Evolutionary conservation across 805 yeast genomes (phyloP), one percentile per base, ranked within the genome.

Genomic region (Peterozyma toletana): DNA sequence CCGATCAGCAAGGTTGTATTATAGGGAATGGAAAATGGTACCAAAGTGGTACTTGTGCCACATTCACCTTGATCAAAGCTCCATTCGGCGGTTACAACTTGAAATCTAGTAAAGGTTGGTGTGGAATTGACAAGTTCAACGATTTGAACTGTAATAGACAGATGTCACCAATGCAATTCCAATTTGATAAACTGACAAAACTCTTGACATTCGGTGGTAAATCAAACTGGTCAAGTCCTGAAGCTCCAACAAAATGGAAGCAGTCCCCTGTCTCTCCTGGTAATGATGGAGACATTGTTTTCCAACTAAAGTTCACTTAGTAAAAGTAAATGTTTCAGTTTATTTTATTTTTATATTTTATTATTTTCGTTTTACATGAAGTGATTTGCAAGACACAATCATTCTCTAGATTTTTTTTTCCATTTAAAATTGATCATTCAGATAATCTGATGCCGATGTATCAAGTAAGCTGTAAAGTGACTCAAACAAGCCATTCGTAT

Each of bases 21-120:
- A 91, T 90, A 55, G 77, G 85, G 48, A 85, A 78, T 55, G 99
- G 99, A 3, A 75, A 78, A 51, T 90, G 95, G 93, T 86, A 83
- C 63, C 58, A 73, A 4, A 69, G 72, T 14, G 96, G 96, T 1
- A 78, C 93, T 0, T 91, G 97, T 62, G 98, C 96, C 4, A 78
- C 83, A 5, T 90, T 71, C 63, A 70, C 70, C 21, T 53, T 85
- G 21, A 55, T 62, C 30, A 71, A 78, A 43, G 77, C 83, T 30
- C 73, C 75, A 31, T 78, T 78, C 60, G 93, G 93, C 3, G 93
- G 93, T n/a, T 75, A 77, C 53, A 74, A 78, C 45, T 56, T 90
- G 38, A 71, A 71, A 47, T 75, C 93, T 1, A 77, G 86, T 35
- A 78, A 75, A 53, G 97, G 97, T 0, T 75, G 68, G 48, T 90